Base-by-base conservation (phyloP, 345 rosid species). In the Ricinus communis region DNA sequence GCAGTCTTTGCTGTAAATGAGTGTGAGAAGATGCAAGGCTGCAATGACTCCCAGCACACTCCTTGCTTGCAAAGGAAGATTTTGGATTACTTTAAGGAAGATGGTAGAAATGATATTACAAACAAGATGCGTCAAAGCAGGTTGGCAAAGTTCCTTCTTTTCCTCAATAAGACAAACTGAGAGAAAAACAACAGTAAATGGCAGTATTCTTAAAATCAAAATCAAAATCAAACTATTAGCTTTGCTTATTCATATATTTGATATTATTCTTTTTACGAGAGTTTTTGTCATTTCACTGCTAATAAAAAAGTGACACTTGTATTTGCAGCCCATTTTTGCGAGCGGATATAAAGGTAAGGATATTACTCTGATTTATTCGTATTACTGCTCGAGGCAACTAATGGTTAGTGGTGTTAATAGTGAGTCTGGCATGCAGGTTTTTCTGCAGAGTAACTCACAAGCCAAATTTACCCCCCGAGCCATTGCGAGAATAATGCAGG, bases 401-500 rank as follows among this genome's bases (percentile, higher is more conserved):
- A 45, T 61, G 14, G 53, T 58, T 36, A 27, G 58, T 60, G 41
- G 21, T 51, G 45, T n/a, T 76, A 30, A 40, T 56, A 6, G 6
- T 33, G 24, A 45, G 18, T 74, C 58, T 73, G 70, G 73, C 58
- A 45, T 79, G 68, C 72, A 95, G 99, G 97, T 95, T 68, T 92
- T 95, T 79, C 73, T 89, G 77, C 97, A 87, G 82, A 82, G 93
- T 71, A 92, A 90, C 73, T 84, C 85, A 3, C 88, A 95, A 16
- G 81, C 84, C 28, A 95, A 90, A 81, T 92, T 95, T 79, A 95
- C 97, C 59, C 97, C 97, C 43, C 86, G 99, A 81, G 91, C 94
- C 68, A 74, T 93, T 47, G 96, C 96, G 52, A 95, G 97, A 77
- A 89, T 92, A 86, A 85, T 95, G 91, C 97, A 92, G 71, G 97